Evolutionary conservation across 129 eudicot species (phyloP).

Genomic region (Saposhnikovia divaricata): DNA sequence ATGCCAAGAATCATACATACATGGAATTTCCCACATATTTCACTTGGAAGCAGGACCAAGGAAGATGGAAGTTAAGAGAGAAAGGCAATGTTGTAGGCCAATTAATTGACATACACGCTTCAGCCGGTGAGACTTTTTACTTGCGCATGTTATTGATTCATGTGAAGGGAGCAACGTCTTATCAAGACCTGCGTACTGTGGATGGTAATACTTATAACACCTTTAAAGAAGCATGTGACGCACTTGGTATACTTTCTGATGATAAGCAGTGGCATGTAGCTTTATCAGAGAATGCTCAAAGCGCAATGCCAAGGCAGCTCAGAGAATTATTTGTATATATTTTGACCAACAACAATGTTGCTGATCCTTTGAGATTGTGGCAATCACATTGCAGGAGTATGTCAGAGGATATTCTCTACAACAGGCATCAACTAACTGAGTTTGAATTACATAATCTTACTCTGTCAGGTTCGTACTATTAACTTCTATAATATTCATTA

Average conservation of each 20-base stretch:
- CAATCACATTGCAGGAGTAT: not conserved
- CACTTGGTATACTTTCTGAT: constrained; percentile 7
- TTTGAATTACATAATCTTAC: not conserved
- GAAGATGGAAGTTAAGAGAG: not conserved
- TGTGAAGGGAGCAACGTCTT: not conserved
- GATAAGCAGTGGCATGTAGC: constrained; percentile 12
- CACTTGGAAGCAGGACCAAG: too few species aligned
- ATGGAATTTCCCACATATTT: too few species aligned
- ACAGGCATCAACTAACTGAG: not conserved
- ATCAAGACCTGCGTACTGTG: not conserved
- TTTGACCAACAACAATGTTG: not conserved
- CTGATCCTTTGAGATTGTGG: not conserved
- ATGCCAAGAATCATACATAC: too few species aligned
- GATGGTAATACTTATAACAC: not conserved
- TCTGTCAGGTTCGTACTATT: not conserved
- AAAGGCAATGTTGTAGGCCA: not conserved
- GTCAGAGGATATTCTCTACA: not conserved
- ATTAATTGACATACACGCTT: not conserved
- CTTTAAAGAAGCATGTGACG: constrained; percentile 9
- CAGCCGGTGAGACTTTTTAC: not conserved
- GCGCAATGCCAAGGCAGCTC: not conserved
- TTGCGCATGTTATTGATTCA: not conserved
- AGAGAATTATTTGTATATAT: not conserved
- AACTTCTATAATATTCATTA: too few species aligned
- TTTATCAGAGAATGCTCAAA: not conserved